Conservation (phyloP, 371 early-diverging fungal genomes). For the Thermomucor indicae-seudaticae region DNA sequence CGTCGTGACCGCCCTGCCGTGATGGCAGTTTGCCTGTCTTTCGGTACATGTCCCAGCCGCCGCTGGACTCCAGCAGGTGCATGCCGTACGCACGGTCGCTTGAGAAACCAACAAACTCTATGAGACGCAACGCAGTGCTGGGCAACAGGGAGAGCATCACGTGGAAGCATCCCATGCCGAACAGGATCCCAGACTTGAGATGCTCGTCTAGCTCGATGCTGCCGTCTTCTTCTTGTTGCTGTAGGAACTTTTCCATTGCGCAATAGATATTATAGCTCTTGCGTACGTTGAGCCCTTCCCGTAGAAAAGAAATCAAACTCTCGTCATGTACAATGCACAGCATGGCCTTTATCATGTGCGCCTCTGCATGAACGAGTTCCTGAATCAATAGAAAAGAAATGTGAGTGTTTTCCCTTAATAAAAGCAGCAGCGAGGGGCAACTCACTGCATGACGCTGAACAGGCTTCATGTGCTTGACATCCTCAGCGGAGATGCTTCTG, state of each 20-base stretch:
- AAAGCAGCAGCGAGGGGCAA: neutral
- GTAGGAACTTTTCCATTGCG: constrained; percentile 46
- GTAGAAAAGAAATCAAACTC: constrained; percentile 59
- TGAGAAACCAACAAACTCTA: constrained; percentile 69
- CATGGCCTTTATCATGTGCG: constrained; percentile 56
- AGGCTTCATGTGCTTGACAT: constrained; percentile 47
- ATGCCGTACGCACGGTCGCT: constrained; percentile 61
- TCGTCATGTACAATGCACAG: constrained; percentile 60
- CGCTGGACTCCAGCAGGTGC: constrained; percentile 48
- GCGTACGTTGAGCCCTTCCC: constrained; percentile 64
- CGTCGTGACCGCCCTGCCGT: constrained; percentile 26
- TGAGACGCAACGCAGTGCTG: constrained; percentile 47
- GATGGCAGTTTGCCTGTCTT: constrained; percentile 5
- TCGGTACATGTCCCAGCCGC: constrained; percentile 34
- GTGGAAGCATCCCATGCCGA: constrained; percentile 67
- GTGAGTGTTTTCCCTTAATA: neutral
- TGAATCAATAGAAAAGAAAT: constrained; percentile 7
- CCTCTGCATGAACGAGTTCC: constrained; percentile 71
- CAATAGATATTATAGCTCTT: constrained; percentile 54
- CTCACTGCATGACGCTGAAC: constrained; percentile 60
- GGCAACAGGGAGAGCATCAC: constrained; percentile 66
- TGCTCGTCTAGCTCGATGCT: constrained; percentile 54
- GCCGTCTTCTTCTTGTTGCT: constrained; percentile 34
- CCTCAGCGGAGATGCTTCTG: constrained; percentile 12
- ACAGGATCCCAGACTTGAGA: constrained; percentile 61